Conservation (phyloP, 495 filamentous ascomycete species). For the Emericellopsis terricola region DNA sequence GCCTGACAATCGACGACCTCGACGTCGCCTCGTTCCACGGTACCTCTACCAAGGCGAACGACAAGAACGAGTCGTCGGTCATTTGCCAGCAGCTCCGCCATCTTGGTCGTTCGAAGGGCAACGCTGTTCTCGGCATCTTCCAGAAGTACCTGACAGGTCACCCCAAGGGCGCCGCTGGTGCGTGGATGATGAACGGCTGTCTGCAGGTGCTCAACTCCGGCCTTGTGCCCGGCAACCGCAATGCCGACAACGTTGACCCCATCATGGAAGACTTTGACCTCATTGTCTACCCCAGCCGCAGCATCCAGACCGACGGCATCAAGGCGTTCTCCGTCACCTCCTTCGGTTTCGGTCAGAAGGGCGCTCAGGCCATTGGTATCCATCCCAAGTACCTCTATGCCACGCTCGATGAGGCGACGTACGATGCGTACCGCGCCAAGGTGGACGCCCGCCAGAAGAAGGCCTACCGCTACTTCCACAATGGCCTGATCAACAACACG, state of each 20-base stretch:
- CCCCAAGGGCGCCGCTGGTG: constrained; percentile 96
- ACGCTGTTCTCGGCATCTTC: constrained; percentile 93
- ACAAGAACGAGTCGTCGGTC: constrained; percentile 98
- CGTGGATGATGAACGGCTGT: constrained; percentile 99
- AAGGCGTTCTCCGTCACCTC: constrained; percentile 98
- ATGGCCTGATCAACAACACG: constrained; percentile 88
- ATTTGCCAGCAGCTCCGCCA: constrained; percentile 94
- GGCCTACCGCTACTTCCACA: constrained; percentile 95
- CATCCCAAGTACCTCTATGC: constrained; percentile 94
- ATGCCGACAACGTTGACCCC: constrained; percentile 93
- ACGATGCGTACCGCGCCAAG: constrained; percentile 65
- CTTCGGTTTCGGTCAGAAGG: constrained; percentile 98
- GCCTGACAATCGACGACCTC: constrained; percentile 91
- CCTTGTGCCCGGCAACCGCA: constrained; percentile 89
- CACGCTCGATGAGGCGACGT: constrained; percentile 74
- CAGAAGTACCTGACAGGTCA: constrained; percentile 98
- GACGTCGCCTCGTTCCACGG: constrained; percentile 95
- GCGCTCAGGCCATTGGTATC: constrained; percentile 90
- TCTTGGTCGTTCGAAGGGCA: constrained; percentile 87
- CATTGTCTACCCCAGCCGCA: constrained; percentile 89
- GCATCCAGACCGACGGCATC: constrained; percentile 92
- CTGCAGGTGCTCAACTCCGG: constrained; percentile 87
- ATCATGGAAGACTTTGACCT: constrained; percentile 94
- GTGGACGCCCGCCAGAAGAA: constrained; percentile 90
- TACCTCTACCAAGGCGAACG: constrained; percentile 94